Base-by-base conservation (phyloP, 2,329 filamentous ascomycete genomes). In the Fusarium metavorans region DNA sequence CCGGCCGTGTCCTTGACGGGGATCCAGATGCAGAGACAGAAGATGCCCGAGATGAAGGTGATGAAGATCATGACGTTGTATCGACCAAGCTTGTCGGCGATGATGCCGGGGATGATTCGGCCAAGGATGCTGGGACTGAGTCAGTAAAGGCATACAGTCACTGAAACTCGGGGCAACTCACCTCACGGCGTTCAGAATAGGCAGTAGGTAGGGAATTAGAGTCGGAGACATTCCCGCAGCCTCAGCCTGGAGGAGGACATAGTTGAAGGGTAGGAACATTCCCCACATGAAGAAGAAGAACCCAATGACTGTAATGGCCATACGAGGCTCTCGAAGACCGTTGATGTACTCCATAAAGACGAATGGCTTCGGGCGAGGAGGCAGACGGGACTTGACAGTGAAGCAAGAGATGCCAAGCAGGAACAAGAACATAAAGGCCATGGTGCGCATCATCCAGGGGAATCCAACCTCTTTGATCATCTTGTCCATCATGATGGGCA, bases 401-500 rank as follows among this genome's bases (percentile, higher is more conserved):
- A 82, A 7, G 48, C 81, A 83, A 23, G 82, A 76, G 34, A 85
- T 59, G 45, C 77, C 60, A 3, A 84, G 81, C 20, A 82, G 67
- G 60, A 67, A 74, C 3, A 88, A 76, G 73, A 87, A 86, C 59
- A 88, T 77, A 73, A 88, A 87, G 0, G 84, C 86, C 64, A 87
- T 80, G 20, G 81, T 81, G 45, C 87, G 84, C 54, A 88, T 86
- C 70, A 86, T 84, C 87, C 87, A 88, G 5, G 82, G 83, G 73
- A 86, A 87, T 0, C 85, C 85, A 43, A 86, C 79, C 4, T 67
- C 41, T 32, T 84, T 83, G 39, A 89, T 87, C 70, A 92, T 84
- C 70, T 89, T 84, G 68, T 90, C 82, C 65, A 85, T 87, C 69
- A 94, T 86, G 71, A 93, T 91, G 58, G 93, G 82, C 66, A 93